These are phyloP conservation scores for Cercospora canescens DNA, from an alignment of 2,329 filamentous ascomycete genomes.

Conservation along the genomic window DNA sequence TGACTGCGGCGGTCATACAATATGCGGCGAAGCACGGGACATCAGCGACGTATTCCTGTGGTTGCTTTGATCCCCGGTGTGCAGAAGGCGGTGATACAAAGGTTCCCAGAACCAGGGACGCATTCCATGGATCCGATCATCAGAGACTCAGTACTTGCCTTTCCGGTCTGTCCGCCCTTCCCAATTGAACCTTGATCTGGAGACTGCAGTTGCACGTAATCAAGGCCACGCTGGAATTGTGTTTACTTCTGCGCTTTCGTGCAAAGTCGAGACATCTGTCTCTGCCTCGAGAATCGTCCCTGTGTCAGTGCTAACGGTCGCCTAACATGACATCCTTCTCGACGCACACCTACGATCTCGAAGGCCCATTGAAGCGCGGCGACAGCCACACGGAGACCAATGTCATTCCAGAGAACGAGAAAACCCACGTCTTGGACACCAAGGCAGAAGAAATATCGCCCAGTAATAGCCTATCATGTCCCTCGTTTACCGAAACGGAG, in stretches of 20 bases:
- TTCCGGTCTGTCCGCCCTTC: neutral
- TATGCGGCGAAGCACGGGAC: too few relatives aligned
- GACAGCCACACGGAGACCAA: neutral
- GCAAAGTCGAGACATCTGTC: too few relatives aligned
- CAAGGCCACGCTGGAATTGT: too few relatives aligned
- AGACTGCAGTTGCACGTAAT: neutral
- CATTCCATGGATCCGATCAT: neutral
- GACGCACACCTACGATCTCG: neutral
- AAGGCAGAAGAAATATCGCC: neutral
- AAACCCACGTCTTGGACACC: neutral
- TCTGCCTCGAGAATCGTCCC: too few relatives aligned
- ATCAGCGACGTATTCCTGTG: too few relatives aligned
- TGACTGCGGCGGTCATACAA: too few relatives aligned
- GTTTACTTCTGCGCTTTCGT: too few relatives aligned
- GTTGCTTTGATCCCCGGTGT: too few relatives aligned
- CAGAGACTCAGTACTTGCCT: neutral
- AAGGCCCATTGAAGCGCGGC: neutral
- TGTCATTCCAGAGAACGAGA: neutral
- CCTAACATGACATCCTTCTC: neutral
- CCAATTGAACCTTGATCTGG: neutral
- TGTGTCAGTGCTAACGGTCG: neutral
- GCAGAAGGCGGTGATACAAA: too few relatives aligned
- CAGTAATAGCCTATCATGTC: neutral
- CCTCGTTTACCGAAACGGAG: constrained; percentile 1
- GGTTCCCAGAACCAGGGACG: neutral